Percentiles rank a stretch among this genome's conserved stretches.
phyloP scores from a whole-genome alignment of 2,329 filamentous ascomycete species.

The Fusarium sp. region DNA sequence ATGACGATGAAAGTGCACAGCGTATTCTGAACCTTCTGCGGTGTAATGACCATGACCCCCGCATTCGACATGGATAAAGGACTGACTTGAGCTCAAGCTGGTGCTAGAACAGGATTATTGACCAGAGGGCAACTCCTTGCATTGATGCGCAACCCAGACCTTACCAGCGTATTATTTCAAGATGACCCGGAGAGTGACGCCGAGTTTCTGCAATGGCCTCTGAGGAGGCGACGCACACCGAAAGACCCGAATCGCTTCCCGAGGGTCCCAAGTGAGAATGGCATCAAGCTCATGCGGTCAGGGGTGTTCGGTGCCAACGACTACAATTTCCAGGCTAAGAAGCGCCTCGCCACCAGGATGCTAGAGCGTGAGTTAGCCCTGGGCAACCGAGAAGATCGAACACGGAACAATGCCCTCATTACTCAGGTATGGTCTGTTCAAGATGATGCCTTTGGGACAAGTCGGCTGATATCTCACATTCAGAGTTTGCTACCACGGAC shows the following conservation, averaged over 20 bases:
- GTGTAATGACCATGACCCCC: slow-evolving; percentile 42
- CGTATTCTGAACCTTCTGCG: slow-evolving; percentile 53
- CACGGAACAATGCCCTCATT: slow-evolving; percentile 76
- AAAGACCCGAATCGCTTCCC: slow-evolving; percentile 78
- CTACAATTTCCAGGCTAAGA: slow-evolving; percentile 66
- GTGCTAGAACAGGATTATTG: slow-evolving; percentile 50
- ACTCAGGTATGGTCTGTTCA: slow-evolving; percentile 68
- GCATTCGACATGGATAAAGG: background rate
- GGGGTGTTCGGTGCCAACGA: slow-evolving; percentile 84
- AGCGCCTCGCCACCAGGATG: slow-evolving; percentile 78
- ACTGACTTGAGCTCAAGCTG: slow-evolving; percentile 39
- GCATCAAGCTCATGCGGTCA: slow-evolving; percentile 83
- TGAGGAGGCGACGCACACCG: slow-evolving; percentile 58
- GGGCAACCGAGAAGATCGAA: slow-evolving; percentile 72
- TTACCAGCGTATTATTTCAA: slow-evolving; percentile 56
- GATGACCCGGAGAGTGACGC: slow-evolving; percentile 58
- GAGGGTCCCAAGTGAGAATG: slow-evolving; percentile 86
- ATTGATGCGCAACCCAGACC: slow-evolving; percentile 58
- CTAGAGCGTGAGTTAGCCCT: slow-evolving; percentile 87
- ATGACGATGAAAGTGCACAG: slow-evolving; percentile 48
- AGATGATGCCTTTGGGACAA: background rate
- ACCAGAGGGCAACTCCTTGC: slow-evolving; percentile 58
- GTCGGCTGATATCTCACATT: slow-evolving; percentile 16
- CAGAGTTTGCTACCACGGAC: slow-evolving; percentile 84
- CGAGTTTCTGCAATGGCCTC: slow-evolving; percentile 58